These are phyloP conservation scores for Xylaria sp. DNA, from an alignment of 2,329 filamentous ascomycete species.

Conservation along the genomic window DNA sequence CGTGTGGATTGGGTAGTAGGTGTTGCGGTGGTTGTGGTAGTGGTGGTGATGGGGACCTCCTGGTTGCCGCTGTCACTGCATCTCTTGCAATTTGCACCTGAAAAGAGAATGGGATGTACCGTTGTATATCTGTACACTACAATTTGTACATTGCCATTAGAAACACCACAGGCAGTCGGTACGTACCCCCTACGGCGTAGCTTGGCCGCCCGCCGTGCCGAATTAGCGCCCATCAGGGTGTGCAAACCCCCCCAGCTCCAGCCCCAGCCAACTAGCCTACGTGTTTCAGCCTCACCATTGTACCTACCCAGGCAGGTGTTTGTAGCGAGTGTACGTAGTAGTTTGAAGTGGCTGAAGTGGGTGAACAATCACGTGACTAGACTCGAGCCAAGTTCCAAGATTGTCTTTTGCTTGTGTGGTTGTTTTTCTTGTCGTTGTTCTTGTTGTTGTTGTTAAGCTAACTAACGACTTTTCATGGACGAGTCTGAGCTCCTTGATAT, in stretches of 20 bases:
- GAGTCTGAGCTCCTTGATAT: too few species aligned
- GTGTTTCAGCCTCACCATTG: constrained; percentile 8
- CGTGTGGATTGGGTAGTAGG: constrained; percentile 21
- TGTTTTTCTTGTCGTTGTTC: too few species aligned
- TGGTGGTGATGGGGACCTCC: constrained; percentile 24
- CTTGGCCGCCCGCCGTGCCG: constrained; percentile 22
- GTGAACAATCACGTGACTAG: constrained; percentile 5
- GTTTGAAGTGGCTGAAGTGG: background rate
- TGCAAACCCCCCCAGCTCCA: background rate
- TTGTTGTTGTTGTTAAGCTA: too few species aligned
- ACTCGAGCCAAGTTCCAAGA: background rate
- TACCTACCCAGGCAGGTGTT: background rate
- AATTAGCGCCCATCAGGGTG: constrained; percentile 11
- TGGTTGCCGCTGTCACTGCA: constrained; percentile 22
- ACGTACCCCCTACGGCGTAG: constrained; percentile 7
- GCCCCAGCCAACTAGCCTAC: background rate
- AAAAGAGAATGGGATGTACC: constrained; percentile 19
- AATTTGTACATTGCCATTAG: constrained; percentile 3
- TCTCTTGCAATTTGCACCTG: constrained; percentile 31
- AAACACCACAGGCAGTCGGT: constrained; percentile 6
- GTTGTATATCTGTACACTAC: background rate
- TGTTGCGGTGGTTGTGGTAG: constrained; percentile 17
- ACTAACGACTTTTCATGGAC: too few species aligned
- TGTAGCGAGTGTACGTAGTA: background rate
- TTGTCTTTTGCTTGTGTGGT: too few species aligned